These are phyloP conservation scores for Lichtheimia hyalospora DNA, from an alignment of 371 early-diverging fungal species.

Conservation along the genomic window DNA sequence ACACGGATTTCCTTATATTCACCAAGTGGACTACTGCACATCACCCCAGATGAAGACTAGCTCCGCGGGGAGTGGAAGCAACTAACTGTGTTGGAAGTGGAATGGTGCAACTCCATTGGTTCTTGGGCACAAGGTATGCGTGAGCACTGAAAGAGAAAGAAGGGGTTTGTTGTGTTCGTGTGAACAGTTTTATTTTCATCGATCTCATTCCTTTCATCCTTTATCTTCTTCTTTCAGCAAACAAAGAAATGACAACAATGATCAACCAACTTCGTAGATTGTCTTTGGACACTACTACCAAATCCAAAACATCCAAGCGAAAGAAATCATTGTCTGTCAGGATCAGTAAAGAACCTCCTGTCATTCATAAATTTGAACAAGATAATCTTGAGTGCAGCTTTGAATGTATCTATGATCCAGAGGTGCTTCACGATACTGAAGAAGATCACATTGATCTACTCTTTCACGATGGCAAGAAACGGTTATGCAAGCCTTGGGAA, in stretches of 20 bases:
- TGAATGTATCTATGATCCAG: slow-evolving; percentile 48
- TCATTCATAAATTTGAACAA: slow-evolving; percentile 36
- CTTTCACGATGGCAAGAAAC: slow-evolving; percentile 12
- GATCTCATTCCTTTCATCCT: neutral
- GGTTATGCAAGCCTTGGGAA: slow-evolving; percentile 38
- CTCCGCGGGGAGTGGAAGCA: no score
- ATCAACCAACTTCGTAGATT: slow-evolving; percentile 12
- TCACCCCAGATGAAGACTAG: no score
- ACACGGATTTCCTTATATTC: no score
- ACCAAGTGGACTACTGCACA: no score
- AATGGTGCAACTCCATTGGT: slow-evolving; percentile 8
- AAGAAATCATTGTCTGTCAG: slow-evolving; percentile 31
- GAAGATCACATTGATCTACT: slow-evolving; percentile 40
- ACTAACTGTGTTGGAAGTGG: no score
- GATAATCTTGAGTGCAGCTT: slow-evolving; percentile 33
- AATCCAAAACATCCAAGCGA: neutral
- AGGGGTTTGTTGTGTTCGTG: neutral
- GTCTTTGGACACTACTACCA: neutral
- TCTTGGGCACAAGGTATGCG: slow-evolving; percentile 7
- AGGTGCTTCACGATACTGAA: slow-evolving; percentile 43
- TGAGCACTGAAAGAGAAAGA: slow-evolving; percentile 5
- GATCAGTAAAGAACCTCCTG: slow-evolving; percentile 48
- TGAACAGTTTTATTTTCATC: no score
- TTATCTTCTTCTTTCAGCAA: neutral
- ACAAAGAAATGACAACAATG: neutral